Evolutionary conservation across 805 yeast genomes (phyloP), one percentile per base, ranked within the genome.

Genomic region (Lipomyces chichibuensis): DNA sequence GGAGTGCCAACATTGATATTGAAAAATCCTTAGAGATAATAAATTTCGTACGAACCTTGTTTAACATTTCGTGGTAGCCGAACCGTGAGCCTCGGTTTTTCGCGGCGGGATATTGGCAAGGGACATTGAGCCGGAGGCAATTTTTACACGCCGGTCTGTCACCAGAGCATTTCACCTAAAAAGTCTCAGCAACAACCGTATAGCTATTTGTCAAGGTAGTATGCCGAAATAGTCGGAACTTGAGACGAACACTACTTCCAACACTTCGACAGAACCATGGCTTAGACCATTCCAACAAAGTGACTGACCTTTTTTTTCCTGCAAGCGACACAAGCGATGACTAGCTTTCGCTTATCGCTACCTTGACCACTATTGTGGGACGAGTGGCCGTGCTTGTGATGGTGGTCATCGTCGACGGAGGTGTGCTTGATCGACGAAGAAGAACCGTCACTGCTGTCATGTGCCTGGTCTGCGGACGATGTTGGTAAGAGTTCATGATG

Each of bases 31-130:
- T 37, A 33, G 49, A 37, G 43, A 32, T 29, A 57, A 56, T 5
- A 8, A 39, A 32, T 14, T 49, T 23, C 11, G 20, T 2, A 29
- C 58, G 13, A 25, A 67, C 71, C 71, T 66, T 69, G 39, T 62
- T 69, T 55, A 77, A 69, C 76, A 75, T 73, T 53, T 77, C 77
- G 17, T 64, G 65, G 65, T 77, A 77, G 13, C 80, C 78, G 54
- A 75, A 75, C 14, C 80, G 73, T 20, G 80, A 77, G 33, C 80
- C 80, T 14, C 79, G 67, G 64, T 75, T 77, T n/a, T 77, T 72
- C 56, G 76, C 71, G 20, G 75, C 70, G 2, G 80, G 80, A 51
- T 77, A 77, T 62, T 76, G 77, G 67, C 80, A 77, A 6, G 73
- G 73, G 17, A 76, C 72, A 52, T 77, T 71, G 33, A 74, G 71